A percentile compares a stretch with the other conserved stretches of the same genome.
Conservation (phyloP, 1,284 basidiomycete genomes). For the Leccinum pachyderme region DNA sequence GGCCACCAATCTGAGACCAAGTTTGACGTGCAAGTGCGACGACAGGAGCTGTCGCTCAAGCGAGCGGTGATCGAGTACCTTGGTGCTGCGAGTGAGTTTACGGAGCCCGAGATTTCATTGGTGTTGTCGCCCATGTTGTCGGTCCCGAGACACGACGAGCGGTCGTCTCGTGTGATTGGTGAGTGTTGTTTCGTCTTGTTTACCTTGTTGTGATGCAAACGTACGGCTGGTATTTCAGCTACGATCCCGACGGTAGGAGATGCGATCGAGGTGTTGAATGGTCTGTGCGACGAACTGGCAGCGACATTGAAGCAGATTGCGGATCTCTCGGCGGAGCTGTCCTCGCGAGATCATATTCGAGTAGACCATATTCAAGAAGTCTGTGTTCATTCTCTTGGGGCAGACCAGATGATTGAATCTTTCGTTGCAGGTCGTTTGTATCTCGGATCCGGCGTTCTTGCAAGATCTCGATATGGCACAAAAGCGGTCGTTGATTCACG, state of each 20-base stretch:
- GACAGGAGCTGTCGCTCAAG: conserved; percentile 53
- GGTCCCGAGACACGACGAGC: conserved; percentile 45
- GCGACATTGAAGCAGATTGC: conserved; percentile 65
- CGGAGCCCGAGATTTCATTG: conserved; percentile 68
- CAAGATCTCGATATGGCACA: conserved; percentile 68
- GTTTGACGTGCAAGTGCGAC: conserved; percentile 55
- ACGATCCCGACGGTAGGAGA: conserved; percentile 79
- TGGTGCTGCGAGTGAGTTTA: conserved; percentile 67
- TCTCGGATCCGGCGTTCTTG: conserved; percentile 53
- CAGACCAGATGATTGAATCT: background rate
- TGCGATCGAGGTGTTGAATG: conserved; percentile 66
- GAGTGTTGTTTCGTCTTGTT: conserved; percentile 4
- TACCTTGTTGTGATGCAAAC: background rate
- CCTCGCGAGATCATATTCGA: conserved; percentile 65
- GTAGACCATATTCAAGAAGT: conserved; percentile 75
- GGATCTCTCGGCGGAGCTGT: conserved; percentile 68
- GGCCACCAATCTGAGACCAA: conserved; percentile 53
- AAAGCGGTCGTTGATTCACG: conserved; percentile 60
- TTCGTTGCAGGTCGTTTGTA: conserved; percentile 48
- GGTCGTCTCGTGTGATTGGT: conserved; percentile 41
- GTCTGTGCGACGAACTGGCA: conserved; percentile 58
- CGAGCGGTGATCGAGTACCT: conserved; percentile 65
- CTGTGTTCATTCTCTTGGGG: conserved; percentile 9
- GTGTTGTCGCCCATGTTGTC: conserved; percentile 62
- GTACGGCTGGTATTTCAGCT: conserved; percentile 35